Base-by-base conservation (phyloP, 2,329 filamentous ascomycete species). In the Achaetomium macrosporum region DNA sequence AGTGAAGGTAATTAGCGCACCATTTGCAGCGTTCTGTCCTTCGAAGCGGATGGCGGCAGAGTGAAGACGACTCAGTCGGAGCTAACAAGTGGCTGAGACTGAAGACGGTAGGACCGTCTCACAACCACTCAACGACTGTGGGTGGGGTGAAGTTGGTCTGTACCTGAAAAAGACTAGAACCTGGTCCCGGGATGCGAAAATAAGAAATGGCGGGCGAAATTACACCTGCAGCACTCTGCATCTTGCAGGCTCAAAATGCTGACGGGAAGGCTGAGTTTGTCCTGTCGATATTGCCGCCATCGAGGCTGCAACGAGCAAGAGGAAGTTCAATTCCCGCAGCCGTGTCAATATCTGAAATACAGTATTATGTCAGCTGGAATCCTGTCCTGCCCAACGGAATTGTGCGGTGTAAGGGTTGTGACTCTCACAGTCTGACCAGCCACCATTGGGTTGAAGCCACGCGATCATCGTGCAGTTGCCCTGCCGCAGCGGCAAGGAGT, bases 1-100 rank as follows among this genome's bases (percentile, higher is more conserved):
- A 42, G 39, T 3, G 35, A 15, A 30, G 29, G 7, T 54, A 51
- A 51, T 54, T 54, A 51, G 47, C 52, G 47, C 43, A 54, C 20
- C 15, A 16, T 20, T 25, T 25, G 25, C 35, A 8, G 20, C 20
- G 31, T 25, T 12, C 25, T 20, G 17, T 19, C 16, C 37, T n/a
- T 8, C n/a, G 29, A 12, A 25, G 42, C 12, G 30, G 25, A 35
- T 25, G 13, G 25, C 40, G 25, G 47, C 44, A 33, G 39, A 51
- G 31, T 33, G 36, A 41, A 44, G 16, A 19, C 31, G 39, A 36
- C 20, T 40, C n/a, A n/a, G n/a, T n/a, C 30, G 17, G 12, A 41
- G 31, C 30, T 25, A 42, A 41, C 35, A 11, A 39, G 40, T 29
- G 40, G 40, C 50, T 43, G 25, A 16, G 12, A 44, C 13, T 7